Conservation (phyloP, 257 asterid species). For the Ajuga chamaepitys region DNA sequence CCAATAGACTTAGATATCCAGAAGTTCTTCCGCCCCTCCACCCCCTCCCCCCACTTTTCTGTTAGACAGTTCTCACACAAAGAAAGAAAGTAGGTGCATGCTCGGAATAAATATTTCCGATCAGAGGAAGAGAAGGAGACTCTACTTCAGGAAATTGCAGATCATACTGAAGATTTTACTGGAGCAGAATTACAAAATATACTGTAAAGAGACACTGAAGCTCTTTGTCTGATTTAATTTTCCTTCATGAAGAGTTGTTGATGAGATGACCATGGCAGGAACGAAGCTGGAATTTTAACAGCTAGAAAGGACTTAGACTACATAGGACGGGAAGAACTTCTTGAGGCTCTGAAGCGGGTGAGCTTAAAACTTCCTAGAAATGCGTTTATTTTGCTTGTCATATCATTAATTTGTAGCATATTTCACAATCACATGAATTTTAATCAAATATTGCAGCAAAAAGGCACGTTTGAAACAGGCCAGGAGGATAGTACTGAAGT, state of each 20-base stretch:
- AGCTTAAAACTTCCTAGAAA: conserved; percentile 23
- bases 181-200: conserved; percentile 98
- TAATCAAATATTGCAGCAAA: conserved; percentile 64
- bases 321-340: conserved; percentile 91
- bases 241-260: conserved; percentile 19
- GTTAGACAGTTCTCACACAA: conserved; percentile 16
- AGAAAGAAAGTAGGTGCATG: conserved; percentile 67
- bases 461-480: conserved; percentile 97
- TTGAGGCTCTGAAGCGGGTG: conserved; percentile 95
- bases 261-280: conserved; percentile 52
- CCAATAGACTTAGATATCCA: background rate
- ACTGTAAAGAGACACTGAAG: conserved; percentile 43
- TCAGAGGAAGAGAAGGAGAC: conserved; percentile 90
- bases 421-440: conserved; percentile 11
- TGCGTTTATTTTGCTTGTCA: conserved; percentile 8
- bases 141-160: conserved; percentile 81
- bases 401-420: conserved; percentile 3
- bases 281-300: conserved; percentile 97
- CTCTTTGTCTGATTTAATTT: conserved; percentile 7
- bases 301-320: conserved; percentile 86
- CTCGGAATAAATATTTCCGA: conserved; percentile 86
- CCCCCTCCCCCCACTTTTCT: no score
- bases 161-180: conserved; percentile 78
- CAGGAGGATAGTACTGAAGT: conserved; percentile 91
- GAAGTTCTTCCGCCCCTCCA: background rate